Conservation (phyloP, 345 rosid species). For the Eucalyptus urophylla region DNA sequence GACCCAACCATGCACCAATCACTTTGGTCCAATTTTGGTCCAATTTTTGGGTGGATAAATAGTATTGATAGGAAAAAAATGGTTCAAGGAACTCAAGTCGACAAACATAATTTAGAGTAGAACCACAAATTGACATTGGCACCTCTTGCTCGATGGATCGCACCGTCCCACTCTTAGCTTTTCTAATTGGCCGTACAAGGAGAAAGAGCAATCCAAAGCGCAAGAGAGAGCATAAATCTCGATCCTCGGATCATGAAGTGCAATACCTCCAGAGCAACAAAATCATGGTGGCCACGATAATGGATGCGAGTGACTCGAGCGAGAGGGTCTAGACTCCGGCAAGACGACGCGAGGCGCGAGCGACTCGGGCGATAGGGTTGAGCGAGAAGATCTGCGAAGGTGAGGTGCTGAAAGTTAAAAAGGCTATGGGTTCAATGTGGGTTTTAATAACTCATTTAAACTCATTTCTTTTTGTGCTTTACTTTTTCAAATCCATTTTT, state of each 20-base stretch:
- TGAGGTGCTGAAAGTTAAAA: accelerated
- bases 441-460: no score
- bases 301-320: no score
- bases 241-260: background rate
- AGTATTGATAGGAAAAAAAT: no score
- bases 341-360: no score
- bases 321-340: no score
- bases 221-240: background rate
- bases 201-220: background rate
- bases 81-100: no score
- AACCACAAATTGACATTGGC: no score
- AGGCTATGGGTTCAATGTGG: accelerated
- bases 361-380: accelerated
- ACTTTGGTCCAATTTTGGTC: accelerated
- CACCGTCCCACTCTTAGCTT: background rate
- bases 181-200: background rate
- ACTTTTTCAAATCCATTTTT: accelerated
- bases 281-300: no score
- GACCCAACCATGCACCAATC: accelerated
- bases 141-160: background rate
- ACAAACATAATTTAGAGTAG: no score
- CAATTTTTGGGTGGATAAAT: no score
- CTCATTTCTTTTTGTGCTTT: accelerated
- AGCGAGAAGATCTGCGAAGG: no score
- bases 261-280: background rate